These are phyloP conservation scores for Calonectria henricotiae DNA, from an alignment of 2,329 filamentous ascomycete species.

Conservation along the genomic window DNA sequence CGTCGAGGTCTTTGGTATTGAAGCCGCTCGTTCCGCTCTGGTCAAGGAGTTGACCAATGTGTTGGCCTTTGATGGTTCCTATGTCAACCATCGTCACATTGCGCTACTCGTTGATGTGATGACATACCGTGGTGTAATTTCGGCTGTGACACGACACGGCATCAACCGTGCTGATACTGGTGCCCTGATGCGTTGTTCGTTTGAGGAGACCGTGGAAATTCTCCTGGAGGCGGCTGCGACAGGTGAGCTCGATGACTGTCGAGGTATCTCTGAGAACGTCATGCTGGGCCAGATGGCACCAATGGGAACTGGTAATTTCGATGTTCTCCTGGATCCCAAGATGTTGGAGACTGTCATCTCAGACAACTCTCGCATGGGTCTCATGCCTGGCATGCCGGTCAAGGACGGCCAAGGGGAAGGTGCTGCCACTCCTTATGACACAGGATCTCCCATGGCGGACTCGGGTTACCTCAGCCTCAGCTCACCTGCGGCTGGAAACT, in stretches of 20 bases:
- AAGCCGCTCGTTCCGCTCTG: constrained; percentile 90
- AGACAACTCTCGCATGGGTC: constrained; percentile 88
- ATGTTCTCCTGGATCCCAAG: constrained; percentile 92
- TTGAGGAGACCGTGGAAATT: constrained; percentile 99
- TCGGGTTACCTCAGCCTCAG: constrained; percentile 77
- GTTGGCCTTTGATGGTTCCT: constrained; percentile 97
- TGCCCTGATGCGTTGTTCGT: constrained; percentile 98
- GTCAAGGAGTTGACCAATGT: constrained; percentile 93
- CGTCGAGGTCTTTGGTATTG: constrained; percentile 95
- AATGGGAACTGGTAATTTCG: constrained; percentile 96
- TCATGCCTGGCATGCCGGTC: constrained; percentile 84
- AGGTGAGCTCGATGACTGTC: constrained; percentile 97
- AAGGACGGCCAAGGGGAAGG: constrained; percentile 85
- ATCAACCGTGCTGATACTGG: constrained; percentile 99
- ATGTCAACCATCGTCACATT: constrained; percentile 99
- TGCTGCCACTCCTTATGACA: constrained; percentile 95
- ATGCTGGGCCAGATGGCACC: constrained; percentile 98
- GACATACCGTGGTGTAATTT: constrained; percentile 94
- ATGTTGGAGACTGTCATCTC: constrained; percentile 97
- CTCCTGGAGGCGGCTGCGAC: constrained; percentile 94
- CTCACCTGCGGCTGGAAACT: constrained; percentile 76
- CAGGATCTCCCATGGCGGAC: constrained; percentile 84
- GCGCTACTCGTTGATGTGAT: constrained; percentile 97
- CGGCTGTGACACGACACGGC: constrained; percentile 97
- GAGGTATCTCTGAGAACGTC: constrained; percentile 98